Conservation (phyloP, 805 yeast genomes). For the Wickerhamomyces hampshirensis region DNA sequence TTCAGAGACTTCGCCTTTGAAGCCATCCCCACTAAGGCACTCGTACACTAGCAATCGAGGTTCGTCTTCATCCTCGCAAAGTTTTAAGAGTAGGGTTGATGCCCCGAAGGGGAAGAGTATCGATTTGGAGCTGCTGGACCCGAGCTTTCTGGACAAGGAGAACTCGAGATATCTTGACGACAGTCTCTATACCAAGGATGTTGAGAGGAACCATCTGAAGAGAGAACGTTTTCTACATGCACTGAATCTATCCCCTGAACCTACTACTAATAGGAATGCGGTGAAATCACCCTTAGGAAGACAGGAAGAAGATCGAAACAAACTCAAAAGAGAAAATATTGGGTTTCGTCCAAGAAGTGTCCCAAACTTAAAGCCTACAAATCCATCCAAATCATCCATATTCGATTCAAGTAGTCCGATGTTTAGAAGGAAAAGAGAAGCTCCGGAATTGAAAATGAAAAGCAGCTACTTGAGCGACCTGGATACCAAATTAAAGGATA, state of each 20-base stretch:
- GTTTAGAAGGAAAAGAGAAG: conserved; percentile 2
- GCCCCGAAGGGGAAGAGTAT: neutral
- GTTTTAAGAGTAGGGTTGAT: neutral
- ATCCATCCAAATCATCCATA: neutral
- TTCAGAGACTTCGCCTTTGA: conserved; percentile 11
- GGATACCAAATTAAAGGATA: neutral
- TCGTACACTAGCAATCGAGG: conserved; percentile 2
- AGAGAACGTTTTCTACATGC: conserved; percentile 13
- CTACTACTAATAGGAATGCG: neutral
- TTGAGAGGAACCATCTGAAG: conserved; percentile 11
- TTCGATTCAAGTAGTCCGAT: neutral
- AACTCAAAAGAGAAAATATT: neutral
- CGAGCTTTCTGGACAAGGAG: conserved; percentile 12
- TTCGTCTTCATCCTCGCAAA: neutral
- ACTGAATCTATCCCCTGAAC: conserved; percentile 1
- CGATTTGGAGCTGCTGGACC: conserved; percentile 3
- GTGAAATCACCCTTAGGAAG: conserved; percentile 2
- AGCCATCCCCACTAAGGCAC: conserved; percentile 12
- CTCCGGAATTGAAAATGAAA: too few relatives aligned
- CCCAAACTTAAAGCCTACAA: conserved; percentile 10
- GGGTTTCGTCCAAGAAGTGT: conserved; percentile 8
- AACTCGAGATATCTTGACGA: conserved; percentile 15
- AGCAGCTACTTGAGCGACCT: too few relatives aligned
- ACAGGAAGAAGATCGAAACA: neutral
- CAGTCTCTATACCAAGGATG: conserved; percentile 6